These are phyloP conservation scores for Kuraishia capsulata DNA, from an alignment of 805 yeast genomes.

Conservation along the genomic window DNA sequence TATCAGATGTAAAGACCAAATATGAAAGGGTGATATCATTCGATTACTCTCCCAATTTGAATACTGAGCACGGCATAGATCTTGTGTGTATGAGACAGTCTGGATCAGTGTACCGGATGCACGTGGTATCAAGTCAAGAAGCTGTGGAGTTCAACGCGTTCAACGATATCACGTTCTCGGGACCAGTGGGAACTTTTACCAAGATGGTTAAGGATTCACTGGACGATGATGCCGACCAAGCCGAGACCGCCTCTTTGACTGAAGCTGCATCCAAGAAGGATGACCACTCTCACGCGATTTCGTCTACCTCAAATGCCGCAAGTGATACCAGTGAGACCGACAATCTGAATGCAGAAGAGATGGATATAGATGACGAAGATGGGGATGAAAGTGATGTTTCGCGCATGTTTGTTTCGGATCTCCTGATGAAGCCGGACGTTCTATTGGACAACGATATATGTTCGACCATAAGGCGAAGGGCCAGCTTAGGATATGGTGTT, in stretches of 20 bases:
- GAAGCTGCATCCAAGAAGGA: slow-evolving; percentile 2
- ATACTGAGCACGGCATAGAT: slow-evolving; percentile 45
- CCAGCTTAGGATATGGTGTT: slow-evolving; percentile 61
- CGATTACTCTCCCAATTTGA: slow-evolving; percentile 61
- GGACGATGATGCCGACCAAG: slow-evolving; percentile 7
- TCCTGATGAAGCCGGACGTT: slow-evolving; percentile 13
- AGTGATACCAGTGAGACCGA: slow-evolving; percentile 4
- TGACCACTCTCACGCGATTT: neutral
- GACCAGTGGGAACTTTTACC: slow-evolving; percentile 45
- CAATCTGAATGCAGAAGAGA: slow-evolving; percentile 14
- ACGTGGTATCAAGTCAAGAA: slow-evolving; percentile 57
- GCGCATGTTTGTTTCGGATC: slow-evolving; percentile 1
- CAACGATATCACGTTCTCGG: slow-evolving; percentile 55
- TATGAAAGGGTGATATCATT: slow-evolving; percentile 78
- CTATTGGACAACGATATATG: slow-evolving; percentile 67
- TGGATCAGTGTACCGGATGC: slow-evolving; percentile 79
- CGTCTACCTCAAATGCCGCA: slow-evolving; percentile 2
- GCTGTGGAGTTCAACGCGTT: slow-evolving; percentile 57
- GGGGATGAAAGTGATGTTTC: slow-evolving; percentile 18
- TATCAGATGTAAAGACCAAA: slow-evolving; percentile 64
- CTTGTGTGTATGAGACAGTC: slow-evolving; percentile 86
- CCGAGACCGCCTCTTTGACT: neutral
- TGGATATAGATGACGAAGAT: slow-evolving; percentile 12
- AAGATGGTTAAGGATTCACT: slow-evolving; percentile 26
- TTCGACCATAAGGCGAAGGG: slow-evolving; percentile 61